Evolutionary conservation across 2,329 filamentous ascomycete species (phyloP).

Genomic region (Knoxdaviesia proteae): DNA sequence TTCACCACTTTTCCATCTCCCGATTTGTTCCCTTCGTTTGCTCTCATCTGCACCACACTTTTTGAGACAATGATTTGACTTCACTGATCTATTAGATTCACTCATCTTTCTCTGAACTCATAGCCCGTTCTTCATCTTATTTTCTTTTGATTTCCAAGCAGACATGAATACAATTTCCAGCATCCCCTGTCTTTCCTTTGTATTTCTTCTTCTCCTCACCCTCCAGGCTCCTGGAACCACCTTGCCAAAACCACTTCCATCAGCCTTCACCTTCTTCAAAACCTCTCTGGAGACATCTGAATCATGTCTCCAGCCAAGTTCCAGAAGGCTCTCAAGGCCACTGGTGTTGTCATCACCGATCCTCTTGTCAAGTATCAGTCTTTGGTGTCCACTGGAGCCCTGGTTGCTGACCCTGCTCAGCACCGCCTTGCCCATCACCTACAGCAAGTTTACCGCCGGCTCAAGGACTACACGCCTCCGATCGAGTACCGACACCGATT

Average conservation of each 20-base stretch:
- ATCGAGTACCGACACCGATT: conserved; percentile 47
- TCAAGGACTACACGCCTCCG: conserved; percentile 62
- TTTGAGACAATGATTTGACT: no score
- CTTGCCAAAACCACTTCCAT: neutral
- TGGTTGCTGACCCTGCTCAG: conserved; percentile 49
- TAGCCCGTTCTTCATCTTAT: neutral
- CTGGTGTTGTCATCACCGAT: conserved; percentile 33
- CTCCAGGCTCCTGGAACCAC: neutral
- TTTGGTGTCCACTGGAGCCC: conserved; percentile 43
- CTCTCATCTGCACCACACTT: no score
- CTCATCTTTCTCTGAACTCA: no score
- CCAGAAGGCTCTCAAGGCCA: no score
- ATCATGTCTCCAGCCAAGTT: no score
- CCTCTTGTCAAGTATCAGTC: conserved; percentile 59
- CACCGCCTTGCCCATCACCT: conserved; percentile 56
- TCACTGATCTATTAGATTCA: no score
- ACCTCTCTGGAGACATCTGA: no score
- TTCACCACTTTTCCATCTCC: no score
- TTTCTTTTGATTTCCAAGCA: neutral
- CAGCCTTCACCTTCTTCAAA: no score
- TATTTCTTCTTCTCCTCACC: neutral
- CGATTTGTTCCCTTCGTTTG: no score
- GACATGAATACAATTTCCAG: neutral
- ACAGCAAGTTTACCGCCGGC: conserved; percentile 51
- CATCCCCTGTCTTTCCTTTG: neutral